A percentile compares a stretch with the other conserved stretches of the same genome.
phyloP scores from a whole-genome alignment of 768 basidiomycete genomes.

The Russula earlei region DNA sequence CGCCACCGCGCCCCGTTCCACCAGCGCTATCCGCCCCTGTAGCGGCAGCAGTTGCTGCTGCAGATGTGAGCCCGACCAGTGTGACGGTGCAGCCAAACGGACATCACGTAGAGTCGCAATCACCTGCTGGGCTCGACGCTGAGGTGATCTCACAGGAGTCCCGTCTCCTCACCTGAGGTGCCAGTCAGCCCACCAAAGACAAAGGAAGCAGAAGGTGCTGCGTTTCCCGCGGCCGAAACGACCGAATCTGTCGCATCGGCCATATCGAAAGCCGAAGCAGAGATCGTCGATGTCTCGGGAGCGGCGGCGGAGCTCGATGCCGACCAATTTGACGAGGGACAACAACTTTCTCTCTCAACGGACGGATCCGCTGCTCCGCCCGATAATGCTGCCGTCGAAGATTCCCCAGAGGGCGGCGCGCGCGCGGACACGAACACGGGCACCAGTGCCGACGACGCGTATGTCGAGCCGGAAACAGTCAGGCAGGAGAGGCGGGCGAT shows the following conservation, averaged over 20 bases:
- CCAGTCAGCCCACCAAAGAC: not conserved
- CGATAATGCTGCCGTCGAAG: not conserved
- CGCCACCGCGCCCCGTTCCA: not conserved
- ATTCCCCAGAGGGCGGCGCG: not conserved
- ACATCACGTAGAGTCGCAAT: not conserved
- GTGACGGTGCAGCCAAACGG: slow-evolving; percentile 1
- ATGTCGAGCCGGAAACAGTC: not conserved
- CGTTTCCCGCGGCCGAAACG: not conserved
- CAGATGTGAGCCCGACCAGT: not conserved
- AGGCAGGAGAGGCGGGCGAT: not conserved
- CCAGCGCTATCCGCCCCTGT: not conserved
- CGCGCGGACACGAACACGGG: not conserved
- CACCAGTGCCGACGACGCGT: not conserved
- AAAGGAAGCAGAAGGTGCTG: not conserved
- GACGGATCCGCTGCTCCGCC: too few relatives aligned
- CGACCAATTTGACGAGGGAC: not conserved
- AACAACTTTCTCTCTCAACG: not conserved
- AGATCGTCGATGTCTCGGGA: not conserved
- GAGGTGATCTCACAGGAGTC: not conserved
- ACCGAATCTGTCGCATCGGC: not conserved
- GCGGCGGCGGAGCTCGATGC: not conserved
- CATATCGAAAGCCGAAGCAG: not conserved
- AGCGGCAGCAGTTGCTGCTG: not conserved
- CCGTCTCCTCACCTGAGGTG: not conserved
- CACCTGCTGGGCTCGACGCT: not conserved